A percentile compares a stretch with the other conserved stretches of the same genome.
phyloP scores from a whole-genome alignment of 192 early-diverging fungal genomes.

The Backusella sp. region DNA sequence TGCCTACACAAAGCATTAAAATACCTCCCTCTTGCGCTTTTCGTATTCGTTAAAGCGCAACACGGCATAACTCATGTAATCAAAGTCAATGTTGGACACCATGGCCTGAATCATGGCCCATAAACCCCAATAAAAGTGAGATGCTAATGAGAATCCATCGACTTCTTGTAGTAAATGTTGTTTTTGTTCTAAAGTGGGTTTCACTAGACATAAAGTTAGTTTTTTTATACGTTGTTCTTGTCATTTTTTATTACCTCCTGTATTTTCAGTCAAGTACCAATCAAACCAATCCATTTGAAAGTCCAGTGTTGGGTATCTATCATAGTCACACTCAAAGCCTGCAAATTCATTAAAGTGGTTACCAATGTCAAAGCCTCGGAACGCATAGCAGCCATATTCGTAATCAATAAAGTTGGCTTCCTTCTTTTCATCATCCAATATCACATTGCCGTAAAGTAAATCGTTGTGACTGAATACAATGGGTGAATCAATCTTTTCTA shows the following conservation, averaged over 20 bases:
- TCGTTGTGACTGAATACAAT: slow-evolving; percentile 95
- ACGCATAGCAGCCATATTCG: slow-evolving; percentile 85
- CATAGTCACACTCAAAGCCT: slow-evolving; percentile 96
- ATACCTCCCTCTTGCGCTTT: slow-evolving; percentile 36
- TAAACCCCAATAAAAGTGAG: slow-evolving; percentile 91
- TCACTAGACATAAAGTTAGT: background rate
- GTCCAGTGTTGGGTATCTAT: slow-evolving; percentile 70
- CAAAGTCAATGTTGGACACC: slow-evolving; percentile 93
- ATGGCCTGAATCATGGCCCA: slow-evolving; percentile 82
- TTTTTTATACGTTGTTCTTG: too few species aligned
- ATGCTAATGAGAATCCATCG: slow-evolving; percentile 79
- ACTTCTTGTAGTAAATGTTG: slow-evolving; percentile 74
- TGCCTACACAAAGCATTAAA: slow-evolving; percentile 13
- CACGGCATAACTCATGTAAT: slow-evolving; percentile 88
- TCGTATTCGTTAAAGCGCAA: slow-evolving; percentile 80
- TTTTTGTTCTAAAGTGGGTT: slow-evolving; percentile 48
- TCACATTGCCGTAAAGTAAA: slow-evolving; percentile 87
- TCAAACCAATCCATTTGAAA: slow-evolving; percentile 77
- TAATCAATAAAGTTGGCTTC: slow-evolving; percentile 88
- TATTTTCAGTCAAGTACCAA: slow-evolving; percentile 57
- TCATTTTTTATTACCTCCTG: slow-evolving; percentile 28
- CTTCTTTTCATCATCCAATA: slow-evolving; percentile 56
- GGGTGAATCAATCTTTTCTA: slow-evolving; percentile 64
- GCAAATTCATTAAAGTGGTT: slow-evolving; percentile 96
- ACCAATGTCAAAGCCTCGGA: slow-evolving; percentile 91